Evolutionary conservation across 805 yeast species (phyloP).

Genomic region (Saccharomyces jurei): DNA sequence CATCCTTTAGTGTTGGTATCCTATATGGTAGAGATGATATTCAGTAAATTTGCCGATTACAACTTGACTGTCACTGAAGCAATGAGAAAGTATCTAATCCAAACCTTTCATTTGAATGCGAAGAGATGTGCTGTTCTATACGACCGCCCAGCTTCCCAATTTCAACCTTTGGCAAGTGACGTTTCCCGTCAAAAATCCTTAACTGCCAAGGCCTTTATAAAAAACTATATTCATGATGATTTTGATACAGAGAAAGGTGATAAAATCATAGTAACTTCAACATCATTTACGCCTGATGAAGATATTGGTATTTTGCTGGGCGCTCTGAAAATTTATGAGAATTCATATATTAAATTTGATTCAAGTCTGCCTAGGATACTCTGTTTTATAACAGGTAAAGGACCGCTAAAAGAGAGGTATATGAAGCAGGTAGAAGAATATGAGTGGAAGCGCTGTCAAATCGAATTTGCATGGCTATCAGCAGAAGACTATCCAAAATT

Average conservation of each 20-base stretch:
- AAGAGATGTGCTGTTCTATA: conserved; percentile 57
- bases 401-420: conserved; percentile 63
- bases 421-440: conserved; percentile 39
- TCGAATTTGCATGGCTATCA: conserved; percentile 69
- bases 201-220: conserved; percentile 26
- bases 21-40: conserved; percentile 51
- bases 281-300: conserved; percentile 95
- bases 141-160: conserved; percentile 76
- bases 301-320: conserved; percentile 64
- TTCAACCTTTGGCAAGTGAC: conserved; percentile 39
- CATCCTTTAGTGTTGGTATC: conserved; percentile 60
- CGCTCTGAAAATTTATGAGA: conserved; percentile 57
- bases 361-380: conserved; percentile 40
- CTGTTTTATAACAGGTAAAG: conserved; percentile 93
- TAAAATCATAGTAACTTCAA: conserved; percentile 72
- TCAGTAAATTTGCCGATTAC: conserved; percentile 58
- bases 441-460: conserved; percentile 40
- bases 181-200: conserved; percentile 15
- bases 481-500: conserved; percentile 73
- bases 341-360: conserved; percentile 19
- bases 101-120: conserved; percentile 45
- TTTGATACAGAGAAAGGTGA: conserved; percentile 35
- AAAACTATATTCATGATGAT: conserved; percentile 28
- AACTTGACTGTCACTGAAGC: conserved; percentile 75
- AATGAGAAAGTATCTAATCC: conserved; percentile 54